Conservation (phyloP, 257 asterid genomes). For the Phtheirospermum japonicum region DNA sequence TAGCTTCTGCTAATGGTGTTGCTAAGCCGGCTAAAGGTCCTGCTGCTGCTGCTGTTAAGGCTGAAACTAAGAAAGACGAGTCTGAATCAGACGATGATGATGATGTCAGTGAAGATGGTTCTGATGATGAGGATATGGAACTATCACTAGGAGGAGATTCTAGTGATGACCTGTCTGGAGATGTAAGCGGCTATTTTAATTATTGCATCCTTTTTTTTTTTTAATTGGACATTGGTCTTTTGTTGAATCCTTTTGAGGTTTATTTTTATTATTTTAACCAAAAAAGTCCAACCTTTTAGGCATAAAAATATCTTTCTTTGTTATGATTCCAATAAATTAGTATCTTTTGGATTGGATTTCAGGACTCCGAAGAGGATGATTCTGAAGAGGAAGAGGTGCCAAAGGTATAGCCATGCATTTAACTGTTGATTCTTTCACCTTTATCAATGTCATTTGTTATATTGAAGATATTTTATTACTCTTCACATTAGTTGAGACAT, state of each 20-base stretch:
- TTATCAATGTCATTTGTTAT: too few relatives aligned
- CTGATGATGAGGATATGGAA: constrained; percentile 1
- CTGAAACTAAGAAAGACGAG: not conserved
- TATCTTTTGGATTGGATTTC: not conserved
- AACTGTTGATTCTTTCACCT: too few relatives aligned
- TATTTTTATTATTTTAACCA: too few relatives aligned
- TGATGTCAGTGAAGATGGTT: not conserved
- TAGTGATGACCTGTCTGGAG: not conserved
- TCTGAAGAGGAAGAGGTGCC: not conserved
- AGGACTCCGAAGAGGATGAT: constrained; percentile 5
- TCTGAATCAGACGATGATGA: not conserved
- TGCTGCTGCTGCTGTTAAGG: not conserved
- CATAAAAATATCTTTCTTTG: too few relatives aligned
- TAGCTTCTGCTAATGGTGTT: not conserved
- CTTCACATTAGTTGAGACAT: not conserved
- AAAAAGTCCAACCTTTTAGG: too few relatives aligned
- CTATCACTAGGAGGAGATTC: not conserved
- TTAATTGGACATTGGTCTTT: too few relatives aligned
- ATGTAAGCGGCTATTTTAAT: too few relatives aligned
- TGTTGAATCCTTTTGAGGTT: too few relatives aligned
- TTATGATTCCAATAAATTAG: constrained; percentile 32
- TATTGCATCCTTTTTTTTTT: too few relatives aligned
- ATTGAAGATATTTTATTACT: too few relatives aligned
- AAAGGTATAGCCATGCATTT: not conserved
- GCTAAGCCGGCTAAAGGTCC: not conserved